Evolutionary conservation across 192 early-diverging fungal species (phyloP).

Genomic region (Coemansia sp.): DNA sequence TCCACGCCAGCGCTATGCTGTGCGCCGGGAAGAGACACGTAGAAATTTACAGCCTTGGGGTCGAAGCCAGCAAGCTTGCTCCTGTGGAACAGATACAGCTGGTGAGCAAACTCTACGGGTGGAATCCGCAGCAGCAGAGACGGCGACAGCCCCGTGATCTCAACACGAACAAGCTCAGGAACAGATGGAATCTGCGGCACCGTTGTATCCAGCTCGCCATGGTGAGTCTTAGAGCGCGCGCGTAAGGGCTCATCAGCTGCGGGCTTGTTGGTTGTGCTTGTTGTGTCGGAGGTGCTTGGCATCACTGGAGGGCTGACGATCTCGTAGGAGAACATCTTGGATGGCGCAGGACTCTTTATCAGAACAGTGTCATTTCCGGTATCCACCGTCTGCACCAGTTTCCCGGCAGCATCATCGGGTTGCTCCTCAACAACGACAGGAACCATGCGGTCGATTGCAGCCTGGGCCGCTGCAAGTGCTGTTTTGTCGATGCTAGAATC

Average conservation of each 20-base stretch:
- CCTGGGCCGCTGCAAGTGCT: neutral
- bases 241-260: conserved; percentile 25
- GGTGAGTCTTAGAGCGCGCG: conserved; percentile 43
- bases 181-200: conserved; percentile 48
- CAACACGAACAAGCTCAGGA: conserved; percentile 50
- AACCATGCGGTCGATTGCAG: conserved; percentile 42
- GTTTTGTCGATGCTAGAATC: conserved; percentile 6
- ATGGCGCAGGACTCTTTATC: conserved; percentile 12
- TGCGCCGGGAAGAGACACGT: conserved; percentile 21
- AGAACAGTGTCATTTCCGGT: conserved; percentile 15
- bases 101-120: conserved; percentile 63
- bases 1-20: neutral
- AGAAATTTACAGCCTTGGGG: conserved; percentile 38
- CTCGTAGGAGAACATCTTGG: conserved; percentile 17
- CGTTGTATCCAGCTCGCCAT: conserved; percentile 31
- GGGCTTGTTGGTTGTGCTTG: conserved; percentile 1
- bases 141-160: conserved; percentile 63
- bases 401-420: conserved; percentile 1
- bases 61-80: conserved; percentile 36
- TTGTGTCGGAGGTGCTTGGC: conserved; percentile 8
- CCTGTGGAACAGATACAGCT: conserved; percentile 68
- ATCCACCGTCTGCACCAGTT: conserved; percentile 1
- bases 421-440: conserved; percentile 12
- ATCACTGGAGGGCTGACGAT: conserved; percentile 20
- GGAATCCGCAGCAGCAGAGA: conserved; percentile 61